A percentile compares a stretch with the other conserved stretches of the same genome.
Conservation (phyloP, 768 basidiomycete genomes). For the Boletus reticuloceps region DNA sequence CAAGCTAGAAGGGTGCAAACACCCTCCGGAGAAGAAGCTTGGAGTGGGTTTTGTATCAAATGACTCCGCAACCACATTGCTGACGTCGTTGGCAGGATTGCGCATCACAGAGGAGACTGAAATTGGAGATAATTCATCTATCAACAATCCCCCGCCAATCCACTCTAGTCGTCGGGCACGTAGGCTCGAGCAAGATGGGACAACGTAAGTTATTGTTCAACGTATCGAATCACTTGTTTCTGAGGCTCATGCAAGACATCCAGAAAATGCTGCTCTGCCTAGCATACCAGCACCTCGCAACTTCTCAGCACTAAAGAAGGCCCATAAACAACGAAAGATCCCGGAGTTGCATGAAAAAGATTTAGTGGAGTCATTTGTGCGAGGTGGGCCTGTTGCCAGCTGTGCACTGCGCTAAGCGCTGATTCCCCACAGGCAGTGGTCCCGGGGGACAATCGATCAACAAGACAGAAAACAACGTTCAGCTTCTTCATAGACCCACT, state of each 20-base stretch:
- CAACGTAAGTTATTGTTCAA: constrained; percentile 23
- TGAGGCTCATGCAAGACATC: constrained; percentile 26
- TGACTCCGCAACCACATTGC: background rate
- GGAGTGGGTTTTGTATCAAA: constrained; percentile 44
- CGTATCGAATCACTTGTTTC: constrained; percentile 30
- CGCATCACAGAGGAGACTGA: constrained; percentile 80
- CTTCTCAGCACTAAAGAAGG: constrained; percentile 72
- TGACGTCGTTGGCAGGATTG: constrained; percentile 47
- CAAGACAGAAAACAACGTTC: constrained; percentile 91
- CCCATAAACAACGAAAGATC: constrained; percentile 57
- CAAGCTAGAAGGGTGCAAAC: constrained; percentile 60
- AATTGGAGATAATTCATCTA: constrained; percentile 77
- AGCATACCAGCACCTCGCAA: constrained; percentile 36
- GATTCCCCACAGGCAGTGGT: constrained; percentile 62
- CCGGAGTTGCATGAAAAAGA: constrained; percentile 77
- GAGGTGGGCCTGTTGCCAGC: constrained; percentile 50
- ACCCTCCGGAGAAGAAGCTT: constrained; percentile 43
- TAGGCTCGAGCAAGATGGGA: constrained; percentile 39
- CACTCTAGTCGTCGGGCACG: constrained; percentile 49
- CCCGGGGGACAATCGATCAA: constrained; percentile 98
- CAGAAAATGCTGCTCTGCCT: constrained; percentile 33
- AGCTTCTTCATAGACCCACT: constrained; percentile 85
- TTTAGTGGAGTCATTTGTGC: constrained; percentile 83
- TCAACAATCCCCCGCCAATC: constrained; percentile 55
- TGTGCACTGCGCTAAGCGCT: background rate